These are phyloP conservation scores for Neoconidiobolus thromboides DNA, from an alignment of 371 early-diverging fungal genomes.

Conservation along the genomic window DNA sequence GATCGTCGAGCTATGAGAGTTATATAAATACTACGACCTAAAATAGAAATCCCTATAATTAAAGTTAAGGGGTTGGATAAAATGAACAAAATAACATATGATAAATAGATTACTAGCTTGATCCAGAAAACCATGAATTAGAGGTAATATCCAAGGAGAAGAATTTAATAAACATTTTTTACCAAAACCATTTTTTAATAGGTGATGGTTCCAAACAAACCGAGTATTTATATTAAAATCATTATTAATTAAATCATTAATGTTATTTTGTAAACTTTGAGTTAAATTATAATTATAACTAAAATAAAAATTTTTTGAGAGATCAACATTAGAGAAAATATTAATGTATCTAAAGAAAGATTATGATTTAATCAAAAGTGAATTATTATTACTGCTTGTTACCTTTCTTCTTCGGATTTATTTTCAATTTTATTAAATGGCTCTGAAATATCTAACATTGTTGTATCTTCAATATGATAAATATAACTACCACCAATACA, in stretches of 20 bases:
- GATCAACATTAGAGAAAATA: slow-evolving; percentile 60
- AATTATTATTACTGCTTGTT: slow-evolving; percentile 4
- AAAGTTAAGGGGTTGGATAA: no score
- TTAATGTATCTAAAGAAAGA: slow-evolving; percentile 35
- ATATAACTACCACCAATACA: slow-evolving; percentile 87
- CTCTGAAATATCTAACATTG: slow-evolving; percentile 41
- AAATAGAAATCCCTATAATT: slow-evolving; percentile 9
- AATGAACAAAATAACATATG: no score
- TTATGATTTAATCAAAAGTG: neutral
- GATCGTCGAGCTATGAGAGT: slow-evolving; percentile 92
- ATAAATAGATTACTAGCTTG: slow-evolving; percentile 39
- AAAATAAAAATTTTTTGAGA: slow-evolving; percentile 77
- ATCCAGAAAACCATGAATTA: slow-evolving; percentile 92
- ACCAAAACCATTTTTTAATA: slow-evolving; percentile 50
- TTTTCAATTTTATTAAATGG: slow-evolving; percentile 32
- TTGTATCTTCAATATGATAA: slow-evolving; percentile 84
- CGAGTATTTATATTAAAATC: slow-evolving; percentile 18
- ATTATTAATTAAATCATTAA: slow-evolving; percentile 21
- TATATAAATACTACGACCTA: slow-evolving; percentile 68
- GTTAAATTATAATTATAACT: slow-evolving; percentile 90
- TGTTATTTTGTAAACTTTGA: slow-evolving; percentile 71
- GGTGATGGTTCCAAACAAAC: slow-evolving; percentile 91
- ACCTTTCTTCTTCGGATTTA: slow-evolving; percentile 59
- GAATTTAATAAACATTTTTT: slow-evolving; percentile 12
- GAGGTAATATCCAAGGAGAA: slow-evolving; percentile 68